A percentile compares a stretch with the other conserved stretches of the same genome.
These are phyloP conservation scores for Apiotrichum porosum DNA, from an alignment of 1,284 basidiomycete genomes.

Conservation along the genomic window DNA sequence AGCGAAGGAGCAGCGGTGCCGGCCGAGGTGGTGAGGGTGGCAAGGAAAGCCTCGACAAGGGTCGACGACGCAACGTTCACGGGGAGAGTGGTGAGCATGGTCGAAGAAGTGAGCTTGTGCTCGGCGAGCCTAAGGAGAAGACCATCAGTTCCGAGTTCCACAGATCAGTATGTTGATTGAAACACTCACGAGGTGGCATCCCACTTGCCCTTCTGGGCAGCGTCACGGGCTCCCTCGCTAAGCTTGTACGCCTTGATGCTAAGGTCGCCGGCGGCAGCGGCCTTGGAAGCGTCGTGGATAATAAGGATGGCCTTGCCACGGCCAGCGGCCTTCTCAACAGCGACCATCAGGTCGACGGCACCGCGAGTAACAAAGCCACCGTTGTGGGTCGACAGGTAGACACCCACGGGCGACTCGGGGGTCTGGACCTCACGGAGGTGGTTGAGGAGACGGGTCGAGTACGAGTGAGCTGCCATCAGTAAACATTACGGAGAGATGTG, in stretches of 20 bases:
- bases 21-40: conserved; percentile 57
- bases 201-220: conserved; percentile 82
- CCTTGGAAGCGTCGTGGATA: conserved; percentile 71
- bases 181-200: conserved; percentile 71
- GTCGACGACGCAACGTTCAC: conserved; percentile 82
- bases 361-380: conserved; percentile 90
- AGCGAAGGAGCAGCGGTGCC: conserved; percentile 37
- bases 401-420: conserved; percentile 91
- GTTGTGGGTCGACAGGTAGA: conserved; percentile 86
- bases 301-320: conserved; percentile 79
- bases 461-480: conserved; percentile 31
- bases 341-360: conserved; percentile 81
- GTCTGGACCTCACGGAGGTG: conserved; percentile 66
- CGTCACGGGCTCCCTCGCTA: conserved; percentile 75
- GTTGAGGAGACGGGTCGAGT: conserved; percentile 39
- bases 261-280: conserved; percentile 71
- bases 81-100: conserved; percentile 85
- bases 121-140: conserved; percentile 62
- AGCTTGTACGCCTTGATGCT: conserved; percentile 88
- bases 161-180: too few species aligned
- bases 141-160: background rate
- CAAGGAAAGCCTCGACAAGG: conserved; percentile 78
- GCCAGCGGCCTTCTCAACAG: conserved; percentile 56
- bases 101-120: conserved; percentile 81
- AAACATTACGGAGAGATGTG: background rate